phyloP scores from a whole-genome alignment of 495 filamentous ascomycete species.

The Penicillium argentinense region DNA sequence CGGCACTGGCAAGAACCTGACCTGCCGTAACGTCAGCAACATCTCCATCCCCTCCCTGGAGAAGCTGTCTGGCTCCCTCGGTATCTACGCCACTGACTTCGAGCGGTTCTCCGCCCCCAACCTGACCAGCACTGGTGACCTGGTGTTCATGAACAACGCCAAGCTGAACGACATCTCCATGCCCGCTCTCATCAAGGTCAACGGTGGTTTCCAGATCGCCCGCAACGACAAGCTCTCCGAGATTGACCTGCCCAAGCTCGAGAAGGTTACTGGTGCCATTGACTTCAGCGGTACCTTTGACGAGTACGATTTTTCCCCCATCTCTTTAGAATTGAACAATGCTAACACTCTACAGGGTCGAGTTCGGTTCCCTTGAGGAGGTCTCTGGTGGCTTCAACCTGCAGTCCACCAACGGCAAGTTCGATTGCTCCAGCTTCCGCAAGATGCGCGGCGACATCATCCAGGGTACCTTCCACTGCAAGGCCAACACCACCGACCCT shows the following conservation, averaged over 20 bases:
- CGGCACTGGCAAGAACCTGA: constrained; percentile 75
- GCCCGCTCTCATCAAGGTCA: constrained; percentile 62
- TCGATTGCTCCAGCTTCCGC: constrained; percentile 54
- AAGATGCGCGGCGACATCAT: constrained; percentile 49
- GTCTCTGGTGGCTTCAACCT: constrained; percentile 88
- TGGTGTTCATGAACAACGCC: constrained; percentile 79
- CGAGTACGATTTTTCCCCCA: constrained; percentile 60
- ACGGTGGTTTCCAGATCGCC: constrained; percentile 76
- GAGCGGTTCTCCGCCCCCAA: constrained; percentile 68
- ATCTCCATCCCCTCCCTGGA: constrained; percentile 76
- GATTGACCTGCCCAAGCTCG: constrained; percentile 67
- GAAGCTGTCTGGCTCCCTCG: constrained; percentile 73
- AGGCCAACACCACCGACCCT: constrained; percentile 38
- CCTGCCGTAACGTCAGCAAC: constrained; percentile 77
- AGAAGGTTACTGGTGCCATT: constrained; percentile 77
- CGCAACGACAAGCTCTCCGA: constrained; percentile 75
- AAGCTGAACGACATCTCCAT: constrained; percentile 75
- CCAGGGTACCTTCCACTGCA: constrained; percentile 64
- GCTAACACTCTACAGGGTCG: constrained; percentile 54
- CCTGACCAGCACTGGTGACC: constrained; percentile 72
- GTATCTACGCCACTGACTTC: constrained; percentile 81
- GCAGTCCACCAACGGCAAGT: constrained; percentile 63
- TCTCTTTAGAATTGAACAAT: not conserved
- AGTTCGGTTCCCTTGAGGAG: constrained; percentile 65
- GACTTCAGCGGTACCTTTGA: constrained; percentile 86